These are phyloP conservation scores for Fusarium siculi DNA, from an alignment of 2,329 filamentous ascomycete genomes.

Conservation along the genomic window DNA sequence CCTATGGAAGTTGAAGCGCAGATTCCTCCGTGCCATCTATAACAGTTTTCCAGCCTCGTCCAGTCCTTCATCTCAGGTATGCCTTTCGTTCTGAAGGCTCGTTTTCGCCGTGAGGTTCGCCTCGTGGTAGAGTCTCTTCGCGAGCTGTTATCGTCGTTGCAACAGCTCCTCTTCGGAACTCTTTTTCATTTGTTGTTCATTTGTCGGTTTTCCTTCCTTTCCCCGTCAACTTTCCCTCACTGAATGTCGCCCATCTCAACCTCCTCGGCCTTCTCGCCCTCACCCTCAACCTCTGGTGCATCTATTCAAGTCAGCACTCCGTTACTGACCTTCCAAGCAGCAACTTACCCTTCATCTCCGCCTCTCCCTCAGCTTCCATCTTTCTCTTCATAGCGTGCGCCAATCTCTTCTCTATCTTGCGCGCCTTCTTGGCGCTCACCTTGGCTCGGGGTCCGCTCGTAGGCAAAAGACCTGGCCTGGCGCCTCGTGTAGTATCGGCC, in stretches of 20 bases:
- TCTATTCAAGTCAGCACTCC: constrained; percentile 20
- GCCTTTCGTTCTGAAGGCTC: background rate
- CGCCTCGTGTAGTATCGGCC: constrained; percentile 60
- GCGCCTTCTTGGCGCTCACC: constrained; percentile 65
- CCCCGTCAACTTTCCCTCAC: constrained; percentile 1
- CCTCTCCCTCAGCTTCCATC: constrained; percentile 61
- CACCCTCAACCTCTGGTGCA: constrained; percentile 37
- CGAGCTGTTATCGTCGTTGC: background rate
- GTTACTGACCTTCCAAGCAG: background rate
- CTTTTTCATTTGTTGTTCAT: background rate
- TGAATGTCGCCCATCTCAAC: constrained; percentile 45
- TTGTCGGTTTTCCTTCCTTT: background rate
- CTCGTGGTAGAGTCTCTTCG: background rate
- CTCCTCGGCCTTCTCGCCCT: constrained; percentile 35
- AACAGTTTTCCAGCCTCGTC: background rate
- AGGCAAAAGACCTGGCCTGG: constrained; percentile 63
- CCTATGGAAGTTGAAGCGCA: background rate
- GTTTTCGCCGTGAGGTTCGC: background rate
- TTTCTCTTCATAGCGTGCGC: constrained; percentile 63
- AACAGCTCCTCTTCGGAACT: background rate
- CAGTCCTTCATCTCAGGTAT: background rate
- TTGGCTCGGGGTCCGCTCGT: constrained; percentile 64
- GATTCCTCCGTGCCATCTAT: background rate
- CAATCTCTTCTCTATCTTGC: constrained; percentile 66
- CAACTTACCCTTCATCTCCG: constrained; percentile 59